phyloP scores from a whole-genome alignment of 768 basidiomycete genomes.

The Calvatia gigantea region DNA sequence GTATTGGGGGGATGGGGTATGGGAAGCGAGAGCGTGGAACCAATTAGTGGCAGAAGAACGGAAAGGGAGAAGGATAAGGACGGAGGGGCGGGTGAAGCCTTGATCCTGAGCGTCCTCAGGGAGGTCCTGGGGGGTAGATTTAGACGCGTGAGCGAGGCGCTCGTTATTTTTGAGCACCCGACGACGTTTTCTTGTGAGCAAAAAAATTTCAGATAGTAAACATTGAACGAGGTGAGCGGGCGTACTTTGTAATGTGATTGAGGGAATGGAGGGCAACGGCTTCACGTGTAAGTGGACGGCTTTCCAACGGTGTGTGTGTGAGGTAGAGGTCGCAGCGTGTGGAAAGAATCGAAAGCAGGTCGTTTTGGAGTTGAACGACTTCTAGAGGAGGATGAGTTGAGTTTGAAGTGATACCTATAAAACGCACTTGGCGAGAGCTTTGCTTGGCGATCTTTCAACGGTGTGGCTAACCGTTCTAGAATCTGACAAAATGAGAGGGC shows the following conservation, averaged over 20 bases:
- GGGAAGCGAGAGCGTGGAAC: slow-evolving; percentile 74
- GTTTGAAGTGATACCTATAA: background rate
- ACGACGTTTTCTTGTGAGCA: slow-evolving; percentile 71
- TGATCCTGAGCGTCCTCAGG: slow-evolving; percentile 89
- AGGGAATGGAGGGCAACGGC: slow-evolving; percentile 75
- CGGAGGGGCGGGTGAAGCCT: slow-evolving; percentile 94
- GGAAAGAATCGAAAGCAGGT: slow-evolving; percentile 61
- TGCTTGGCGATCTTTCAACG: slow-evolving; percentile 51
- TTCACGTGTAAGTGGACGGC: slow-evolving; percentile 62
- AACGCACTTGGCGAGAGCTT: slow-evolving; percentile 50
- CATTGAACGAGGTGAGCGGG: background rate
- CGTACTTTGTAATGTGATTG: slow-evolving; percentile 88
- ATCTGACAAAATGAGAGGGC: slow-evolving; percentile 35
- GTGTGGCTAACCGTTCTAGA: slow-evolving; percentile 49
- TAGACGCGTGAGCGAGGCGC: slow-evolving; percentile 70
- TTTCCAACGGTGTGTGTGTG: slow-evolving; percentile 60
- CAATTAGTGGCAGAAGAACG: slow-evolving; percentile 84
- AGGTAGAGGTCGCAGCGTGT: slow-evolving; percentile 77
- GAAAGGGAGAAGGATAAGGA: slow-evolving; percentile 90
- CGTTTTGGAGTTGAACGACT: slow-evolving; percentile 51
- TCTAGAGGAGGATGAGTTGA: slow-evolving; percentile 33
- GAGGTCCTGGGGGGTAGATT: slow-evolving; percentile 49
- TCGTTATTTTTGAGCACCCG: slow-evolving; percentile 93
- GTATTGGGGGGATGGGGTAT: slow-evolving; percentile 65
- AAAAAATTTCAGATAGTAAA: background rate